Percentiles rank a stretch among this genome's conserved stretches.
Evolutionary conservation across 1,284 basidiomycete genomes (phyloP).

Genomic region (Tylopilus sp.): DNA sequence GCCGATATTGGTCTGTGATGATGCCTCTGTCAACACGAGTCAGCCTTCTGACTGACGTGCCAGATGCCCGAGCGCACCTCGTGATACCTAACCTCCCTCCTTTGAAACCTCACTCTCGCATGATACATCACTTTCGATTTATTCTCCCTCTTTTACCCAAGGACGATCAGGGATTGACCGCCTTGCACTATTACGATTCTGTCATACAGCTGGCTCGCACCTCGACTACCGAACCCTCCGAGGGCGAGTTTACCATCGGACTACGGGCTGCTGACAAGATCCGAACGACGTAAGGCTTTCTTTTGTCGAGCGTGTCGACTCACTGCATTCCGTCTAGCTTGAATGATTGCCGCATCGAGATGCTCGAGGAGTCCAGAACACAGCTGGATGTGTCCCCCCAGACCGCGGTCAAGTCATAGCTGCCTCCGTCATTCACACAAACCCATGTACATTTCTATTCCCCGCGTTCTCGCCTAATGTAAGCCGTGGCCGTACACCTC

Average conservation of each 20-base stretch:
- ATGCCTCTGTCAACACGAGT: neutral
- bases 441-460: neutral
- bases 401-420: conserved; percentile 13
- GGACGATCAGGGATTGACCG: conserved; percentile 57
- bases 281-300: conserved; percentile 43
- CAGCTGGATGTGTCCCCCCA: conserved; percentile 32
- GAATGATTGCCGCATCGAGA: conserved; percentile 56
- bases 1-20: conserved; percentile 52
- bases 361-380: conserved; percentile 51
- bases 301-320: neutral
- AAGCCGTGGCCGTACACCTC: conserved; percentile 47
- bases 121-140: conserved; percentile 70
- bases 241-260: conserved; percentile 65
- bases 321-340: conserved; percentile 38
- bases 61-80: conserved; percentile 60
- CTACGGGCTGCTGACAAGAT: conserved; percentile 63
- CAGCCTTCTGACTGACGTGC: conserved; percentile 5
- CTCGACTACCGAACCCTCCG: conserved; percentile 57
- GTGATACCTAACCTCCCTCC: conserved; percentile 60
- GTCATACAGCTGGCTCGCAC: conserved; percentile 73
- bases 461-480: conserved; percentile 33
- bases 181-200: conserved; percentile 69
- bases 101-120: conserved; percentile 59
- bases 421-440: neutral
- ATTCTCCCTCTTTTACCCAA: conserved; percentile 60